Base-by-base conservation (phyloP, 371 early-diverging fungal species). In the Chytridium lagenaria region DNA sequence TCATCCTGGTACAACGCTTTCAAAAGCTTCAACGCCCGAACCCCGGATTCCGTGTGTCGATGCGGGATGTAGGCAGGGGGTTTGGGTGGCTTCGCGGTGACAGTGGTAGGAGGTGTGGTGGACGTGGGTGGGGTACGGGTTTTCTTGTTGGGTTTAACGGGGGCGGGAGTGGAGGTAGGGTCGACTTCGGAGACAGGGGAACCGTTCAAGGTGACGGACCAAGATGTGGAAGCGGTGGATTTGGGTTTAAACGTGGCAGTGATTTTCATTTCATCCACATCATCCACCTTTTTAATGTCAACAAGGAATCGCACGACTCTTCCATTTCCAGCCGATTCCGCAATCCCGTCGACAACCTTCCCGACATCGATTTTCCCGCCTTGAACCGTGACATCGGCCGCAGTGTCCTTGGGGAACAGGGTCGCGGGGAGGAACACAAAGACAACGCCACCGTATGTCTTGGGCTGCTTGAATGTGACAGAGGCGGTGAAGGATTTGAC, bases 31-130 rank as follows among this genome's bases (percentile, higher is more conserved):
- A 77, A 55, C 0, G 78, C 78, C 37, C 67, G 68, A 33, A 77
- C 73, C 2, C 73, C 78, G 0, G 78, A 57, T 34, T 72, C 70
- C 22, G 78, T 77, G 70, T 74, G 74, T 15, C 78, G 66, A 50
- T 77, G 78, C 2, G 73, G 78, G 19, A 73, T 55, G 69, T 77
- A 77, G 22, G 73, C 52, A 15, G 74, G 68, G 7, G 68, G 51
- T 51, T 52, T 68, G 28, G 68, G 51, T 19, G 67, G 15, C 22
- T 44, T n/a, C n/a, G n/a, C n/a, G n/a, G n/a, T n/a, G n/a, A n/a
- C n/a, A n/a, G n/a, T n/a, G n/a, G n/a, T n/a, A n/a, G n/a, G n/a
- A n/a, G n/a, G n/a, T n/a, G n/a, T n/a, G n/a, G n/a, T n/a, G n/a
- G n/a, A n/a, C n/a, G n/a, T n/a, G n/a, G n/a, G n/a, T n/a, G n/a